Percentiles rank a stretch among this genome's conserved stretches.
Evolutionary conservation across 306 rosid species (phyloP).

Genomic region (Fragaria ananassa): DNA sequence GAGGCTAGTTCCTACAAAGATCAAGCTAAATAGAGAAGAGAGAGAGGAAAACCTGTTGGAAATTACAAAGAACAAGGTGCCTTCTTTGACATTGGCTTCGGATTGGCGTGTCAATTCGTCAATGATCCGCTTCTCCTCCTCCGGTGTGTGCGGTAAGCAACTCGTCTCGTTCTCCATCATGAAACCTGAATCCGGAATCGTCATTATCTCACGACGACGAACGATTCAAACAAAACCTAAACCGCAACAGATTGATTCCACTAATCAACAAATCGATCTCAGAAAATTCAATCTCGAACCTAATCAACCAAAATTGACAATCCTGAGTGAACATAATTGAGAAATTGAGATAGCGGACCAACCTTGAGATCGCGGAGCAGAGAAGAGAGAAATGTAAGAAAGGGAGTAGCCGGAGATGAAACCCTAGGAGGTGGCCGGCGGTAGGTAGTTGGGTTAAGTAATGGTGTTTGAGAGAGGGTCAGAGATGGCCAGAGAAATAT

Average conservation of each 20-base stretch:
- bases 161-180: conserved; percentile 65
- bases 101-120: conserved; percentile 56
- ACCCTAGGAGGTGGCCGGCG: conserved; percentile 29
- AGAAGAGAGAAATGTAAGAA: conserved; percentile 2
- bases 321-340: background rate
- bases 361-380: conserved; percentile 43
- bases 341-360: conserved; percentile 25
- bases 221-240: conserved; percentile 11
- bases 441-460: background rate
- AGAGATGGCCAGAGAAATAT: conserved; percentile 18
- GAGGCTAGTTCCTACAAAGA: background rate
- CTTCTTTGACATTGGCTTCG: conserved; percentile 81
- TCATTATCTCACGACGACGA: conserved; percentile 40
- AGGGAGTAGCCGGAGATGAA: background rate
- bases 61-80: conserved; percentile 64
- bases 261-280: conserved; percentile 27
- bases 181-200: conserved; percentile 66
- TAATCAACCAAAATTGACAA: background rate
- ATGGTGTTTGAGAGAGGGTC: background rate
- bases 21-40: background rate
- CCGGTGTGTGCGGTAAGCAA: conserved; percentile 66
- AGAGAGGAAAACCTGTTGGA: conserved; percentile 50
- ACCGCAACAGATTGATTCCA: background rate
- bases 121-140: conserved; percentile 77
- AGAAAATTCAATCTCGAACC: background rate